Conservation (phyloP, 1,284 basidiomycete genomes). For the Volvariella surrecta region DNA sequence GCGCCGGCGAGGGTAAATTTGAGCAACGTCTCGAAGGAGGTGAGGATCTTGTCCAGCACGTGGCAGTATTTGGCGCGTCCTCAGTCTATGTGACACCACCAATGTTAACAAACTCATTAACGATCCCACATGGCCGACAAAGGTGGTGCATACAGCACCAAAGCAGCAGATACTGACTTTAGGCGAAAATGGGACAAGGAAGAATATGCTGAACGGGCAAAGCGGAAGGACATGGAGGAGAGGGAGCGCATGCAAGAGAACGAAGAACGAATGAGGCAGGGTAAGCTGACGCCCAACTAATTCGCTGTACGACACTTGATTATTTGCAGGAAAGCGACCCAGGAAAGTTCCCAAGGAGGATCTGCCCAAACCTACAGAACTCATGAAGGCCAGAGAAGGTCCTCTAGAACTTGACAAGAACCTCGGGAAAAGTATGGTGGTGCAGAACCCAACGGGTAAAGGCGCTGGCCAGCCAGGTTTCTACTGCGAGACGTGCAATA, state of each 20-base stretch:
- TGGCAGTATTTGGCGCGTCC: background rate
- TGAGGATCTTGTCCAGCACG: background rate
- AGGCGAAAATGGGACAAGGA: slow-evolving; percentile 84
- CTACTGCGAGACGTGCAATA: slow-evolving; percentile 83
- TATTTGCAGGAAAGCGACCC: slow-evolving; percentile 69
- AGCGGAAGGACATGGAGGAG: slow-evolving; percentile 69
- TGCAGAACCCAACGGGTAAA: slow-evolving; percentile 69
- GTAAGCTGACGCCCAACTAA: slow-evolving; percentile 28
- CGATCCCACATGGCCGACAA: slow-evolving; percentile 45
- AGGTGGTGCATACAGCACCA: slow-evolving; percentile 49
- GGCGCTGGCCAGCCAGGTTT: slow-evolving; percentile 89
- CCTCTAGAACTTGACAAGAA: slow-evolving; percentile 88
- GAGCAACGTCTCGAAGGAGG: no score
- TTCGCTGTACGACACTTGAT: slow-evolving; percentile 5
- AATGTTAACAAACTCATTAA: background rate
- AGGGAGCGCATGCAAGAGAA: slow-evolving; percentile 79
- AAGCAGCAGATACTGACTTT: slow-evolving; percentile 68
- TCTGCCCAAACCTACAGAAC: slow-evolving; percentile 83
- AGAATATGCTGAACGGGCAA: slow-evolving; percentile 72
- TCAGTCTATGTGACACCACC: slow-evolving; percentile 3
- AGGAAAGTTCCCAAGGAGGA: slow-evolving; percentile 57
- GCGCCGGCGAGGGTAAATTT: no score
- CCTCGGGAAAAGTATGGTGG: slow-evolving; percentile 86
- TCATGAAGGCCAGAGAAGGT: slow-evolving; percentile 77
- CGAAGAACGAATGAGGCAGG: slow-evolving; percentile 75